Evolutionary conservation across 1,284 basidiomycete genomes (phyloP).

Genomic region (Ganoderma sinense): DNA sequence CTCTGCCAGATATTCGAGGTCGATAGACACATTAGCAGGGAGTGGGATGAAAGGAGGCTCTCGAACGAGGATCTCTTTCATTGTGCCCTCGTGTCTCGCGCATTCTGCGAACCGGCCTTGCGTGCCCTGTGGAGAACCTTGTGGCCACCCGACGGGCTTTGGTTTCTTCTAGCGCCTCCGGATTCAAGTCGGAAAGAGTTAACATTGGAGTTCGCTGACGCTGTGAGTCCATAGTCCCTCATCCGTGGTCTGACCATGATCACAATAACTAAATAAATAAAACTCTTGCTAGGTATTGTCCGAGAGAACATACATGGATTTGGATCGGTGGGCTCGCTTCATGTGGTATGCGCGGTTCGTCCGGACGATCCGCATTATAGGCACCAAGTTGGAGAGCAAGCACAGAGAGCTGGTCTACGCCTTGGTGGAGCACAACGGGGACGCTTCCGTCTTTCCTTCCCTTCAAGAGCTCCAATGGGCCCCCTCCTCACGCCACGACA

Average conservation of each 20-base stretch:
- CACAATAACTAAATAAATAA: no score
- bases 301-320: background rate
- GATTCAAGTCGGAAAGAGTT: no score
- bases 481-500: background rate
- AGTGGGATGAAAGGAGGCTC: background rate
- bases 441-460: background rate
- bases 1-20: background rate
- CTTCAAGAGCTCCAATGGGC: background rate
- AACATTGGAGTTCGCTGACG: no score
- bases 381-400: background rate
- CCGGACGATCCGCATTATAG: background rate
- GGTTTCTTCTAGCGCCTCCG: background rate
- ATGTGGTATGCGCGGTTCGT: background rate
- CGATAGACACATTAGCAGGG: background rate
- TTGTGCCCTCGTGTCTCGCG: background rate
- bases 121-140: background rate
- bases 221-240: no score
- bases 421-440: background rate
- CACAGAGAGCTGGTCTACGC: background rate
- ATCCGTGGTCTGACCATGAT: no score
- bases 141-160: background rate
- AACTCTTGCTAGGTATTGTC: background rate
- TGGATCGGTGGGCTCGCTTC: background rate
- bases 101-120: background rate
- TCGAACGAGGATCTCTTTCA: background rate